A percentile compares a stretch with the other conserved stretches of the same genome.
phyloP scores from a whole-genome alignment of 768 basidiomycete genomes.

The Phlebiopsis flavidoalba region DNA sequence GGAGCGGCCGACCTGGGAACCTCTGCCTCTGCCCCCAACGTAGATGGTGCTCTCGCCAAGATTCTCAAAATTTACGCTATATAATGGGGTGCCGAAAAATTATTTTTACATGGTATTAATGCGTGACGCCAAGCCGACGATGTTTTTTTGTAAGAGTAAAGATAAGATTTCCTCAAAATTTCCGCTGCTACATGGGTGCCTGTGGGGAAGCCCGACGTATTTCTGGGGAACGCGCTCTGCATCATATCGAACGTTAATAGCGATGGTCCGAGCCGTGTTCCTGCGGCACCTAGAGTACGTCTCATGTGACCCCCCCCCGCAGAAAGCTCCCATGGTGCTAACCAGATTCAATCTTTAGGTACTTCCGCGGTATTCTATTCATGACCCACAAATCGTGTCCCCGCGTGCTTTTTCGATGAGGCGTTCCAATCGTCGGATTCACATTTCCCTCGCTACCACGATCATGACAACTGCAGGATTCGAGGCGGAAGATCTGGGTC shows the following conservation, averaged over 20 bases:
- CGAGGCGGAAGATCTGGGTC: constrained; percentile 56
- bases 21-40: constrained; percentile 20
- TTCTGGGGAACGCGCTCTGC: constrained; percentile 61
- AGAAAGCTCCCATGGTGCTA: not conserved
- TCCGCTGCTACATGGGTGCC: constrained; percentile 27
- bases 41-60: constrained; percentile 25
- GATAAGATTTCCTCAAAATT: constrained; percentile 28
- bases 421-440: constrained; percentile 28
- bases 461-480: constrained; percentile 46
- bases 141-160: too few species aligned
- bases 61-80: constrained; percentile 29
- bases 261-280: constrained; percentile 67
- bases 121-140: too few species aligned
- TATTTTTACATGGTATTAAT: too few species aligned
- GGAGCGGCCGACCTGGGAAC: constrained; percentile 32
- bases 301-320: not conserved
- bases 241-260: constrained; percentile 62
- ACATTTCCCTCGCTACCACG: constrained; percentile 51
- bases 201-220: constrained; percentile 57
- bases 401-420: constrained; percentile 34
- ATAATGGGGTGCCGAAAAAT: constrained; percentile 32
- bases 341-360: constrained; percentile 2
- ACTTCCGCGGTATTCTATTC: constrained; percentile 34
- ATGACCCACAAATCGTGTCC: constrained; percentile 35
- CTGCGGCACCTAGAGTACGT: constrained; percentile 22